Evolutionary conservation across 352 stramenopile species (phyloP), one percentile per base, ranked within the genome.

Genomic region (Globisporangium heterothallicum): DNA sequence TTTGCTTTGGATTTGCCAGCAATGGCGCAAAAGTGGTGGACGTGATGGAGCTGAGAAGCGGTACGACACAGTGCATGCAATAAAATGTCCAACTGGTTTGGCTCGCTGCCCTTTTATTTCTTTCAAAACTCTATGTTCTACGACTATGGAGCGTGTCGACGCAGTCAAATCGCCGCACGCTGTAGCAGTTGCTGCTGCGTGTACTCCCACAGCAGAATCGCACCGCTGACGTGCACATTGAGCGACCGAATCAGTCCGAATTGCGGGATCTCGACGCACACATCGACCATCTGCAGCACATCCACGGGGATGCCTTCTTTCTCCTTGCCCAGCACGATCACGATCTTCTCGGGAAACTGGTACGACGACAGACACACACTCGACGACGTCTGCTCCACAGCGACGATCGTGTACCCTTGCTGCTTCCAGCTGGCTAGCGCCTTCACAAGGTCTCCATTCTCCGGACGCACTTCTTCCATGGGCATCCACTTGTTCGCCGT

Each of bases 261-360:
- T 63, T 99, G 96, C 16, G 96, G 96, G 66, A 99, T 98, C 69
- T 99, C 96, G 22, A 98, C 88, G 56, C 95, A 98, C 16, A 93
- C 64, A 58, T 99, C 96, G n/a, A 98, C 88, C 29, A 90, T 70
- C 53, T 97, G 84, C 8, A 99, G 72, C 34, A 98, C 84, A 44
- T 98, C 82, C 12, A 98, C 86, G 0, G 96, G 95, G 19, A 99
- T 96, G 0, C 96, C 96, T 67, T 98, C 91, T 56, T 98, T 98
- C 70, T 99, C 96, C 50, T 95, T 95, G 35, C 96, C 96, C 41
- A 99, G 64, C 7, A 99, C 75, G 21, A 99, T 74, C 44, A 98
- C 86, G 42, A 87, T 90, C 63, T 94, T 95, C 25, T 84, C 66
- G 0, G 88, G 94, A 53, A 98, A 97, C 27, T 64, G 47, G 51